Evolutionary conservation across 805 yeast species (phyloP).

Genomic region (Komagataella pastoris): DNA sequence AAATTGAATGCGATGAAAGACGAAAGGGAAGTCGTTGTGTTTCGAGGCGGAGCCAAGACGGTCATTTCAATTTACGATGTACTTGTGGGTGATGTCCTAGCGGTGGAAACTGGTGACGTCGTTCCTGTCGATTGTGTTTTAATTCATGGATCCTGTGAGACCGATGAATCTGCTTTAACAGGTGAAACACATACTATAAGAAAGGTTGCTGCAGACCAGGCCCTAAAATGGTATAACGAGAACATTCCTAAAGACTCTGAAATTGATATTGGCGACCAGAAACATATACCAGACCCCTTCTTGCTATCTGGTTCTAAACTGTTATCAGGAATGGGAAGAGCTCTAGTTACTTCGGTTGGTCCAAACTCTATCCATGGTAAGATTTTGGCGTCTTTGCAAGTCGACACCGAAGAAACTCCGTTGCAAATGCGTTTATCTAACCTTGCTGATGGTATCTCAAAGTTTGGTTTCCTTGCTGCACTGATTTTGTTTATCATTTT

Average conservation of each 20-base stretch:
- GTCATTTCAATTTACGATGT: conserved; percentile 63
- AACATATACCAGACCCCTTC: conserved; percentile 57
- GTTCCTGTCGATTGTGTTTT: conserved; percentile 81
- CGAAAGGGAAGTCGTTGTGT: conserved; percentile 64
- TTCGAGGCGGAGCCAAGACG: conserved; percentile 56
- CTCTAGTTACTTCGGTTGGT: conserved; percentile 86
- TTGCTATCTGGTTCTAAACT: conserved; percentile 87
- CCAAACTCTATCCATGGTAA: conserved; percentile 81
- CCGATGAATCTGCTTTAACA: conserved; percentile 87
- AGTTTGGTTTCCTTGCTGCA: conserved; percentile 83
- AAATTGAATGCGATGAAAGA: conserved; percentile 81
- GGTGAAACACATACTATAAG: conserved; percentile 85
- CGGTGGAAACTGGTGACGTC: conserved; percentile 87
- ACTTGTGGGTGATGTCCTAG: conserved; percentile 75
- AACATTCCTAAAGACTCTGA: conserved; percentile 9
- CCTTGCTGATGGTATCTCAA: conserved; percentile 90
- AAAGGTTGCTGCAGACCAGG: conserved; percentile 42
- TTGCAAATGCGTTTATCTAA: conserved; percentile 68
- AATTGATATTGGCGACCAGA: conserved; percentile 24
- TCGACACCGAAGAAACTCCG: conserved; percentile 79
- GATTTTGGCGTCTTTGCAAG: conserved; percentile 69
- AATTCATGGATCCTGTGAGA: conserved; percentile 62
- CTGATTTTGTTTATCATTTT: conserved; percentile 66
- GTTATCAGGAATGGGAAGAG: conserved; percentile 75
- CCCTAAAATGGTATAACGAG: conserved; percentile 19